Evolutionary conservation across 768 basidiomycete species (phyloP).

Genomic region (Daedaleopsis nitida): DNA sequence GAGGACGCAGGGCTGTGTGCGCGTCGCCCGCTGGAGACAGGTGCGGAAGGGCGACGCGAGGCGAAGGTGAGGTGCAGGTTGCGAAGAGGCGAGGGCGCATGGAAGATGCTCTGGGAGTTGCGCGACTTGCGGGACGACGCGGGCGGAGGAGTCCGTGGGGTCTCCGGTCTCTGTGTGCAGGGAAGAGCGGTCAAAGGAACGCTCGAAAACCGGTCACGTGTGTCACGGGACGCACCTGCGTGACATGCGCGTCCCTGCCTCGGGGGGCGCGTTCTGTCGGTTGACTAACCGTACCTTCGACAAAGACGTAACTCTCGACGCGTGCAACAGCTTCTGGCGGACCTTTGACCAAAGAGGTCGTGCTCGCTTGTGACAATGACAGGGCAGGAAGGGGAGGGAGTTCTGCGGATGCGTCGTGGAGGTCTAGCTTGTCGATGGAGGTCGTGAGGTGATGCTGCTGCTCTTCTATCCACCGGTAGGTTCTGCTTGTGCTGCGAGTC

Average conservation of each 20-base stretch:
- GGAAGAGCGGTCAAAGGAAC: slow-evolving; percentile 19
- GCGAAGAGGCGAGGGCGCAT: slow-evolving; percentile 42
- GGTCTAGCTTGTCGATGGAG: slow-evolving; percentile 22
- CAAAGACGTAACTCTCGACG: slow-evolving; percentile 43
- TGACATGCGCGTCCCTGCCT: slow-evolving; percentile 31
- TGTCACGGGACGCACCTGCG: slow-evolving; percentile 23
- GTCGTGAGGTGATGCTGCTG: slow-evolving; percentile 34
- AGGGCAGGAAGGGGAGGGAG: slow-evolving; percentile 42
- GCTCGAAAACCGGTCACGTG: slow-evolving; percentile 24
- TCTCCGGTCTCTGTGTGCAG: slow-evolving; percentile 13
- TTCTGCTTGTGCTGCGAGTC: slow-evolving; percentile 39
- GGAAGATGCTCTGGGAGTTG: slow-evolving; percentile 38
- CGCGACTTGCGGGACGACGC: slow-evolving; percentile 30
- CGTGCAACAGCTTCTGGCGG: slow-evolving; percentile 37
- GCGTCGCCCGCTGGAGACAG: slow-evolving; percentile 28
- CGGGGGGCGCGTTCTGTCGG: slow-evolving; percentile 21
- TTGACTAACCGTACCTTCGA: slow-evolving; percentile 35
- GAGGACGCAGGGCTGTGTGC: slow-evolving; percentile 35
- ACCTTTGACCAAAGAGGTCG: slow-evolving; percentile 29
- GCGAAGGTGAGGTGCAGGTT: slow-evolving; percentile 45
- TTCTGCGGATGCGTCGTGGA: slow-evolving; percentile 26
- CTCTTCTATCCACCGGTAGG: slow-evolving; percentile 48
- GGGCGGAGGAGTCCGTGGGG: slow-evolving; percentile 19
- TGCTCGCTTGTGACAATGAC: slow-evolving; percentile 40
- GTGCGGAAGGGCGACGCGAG: slow-evolving; percentile 42